Base-by-base conservation (phyloP, 257 asterid species). In the Plantago elongata region DNA sequence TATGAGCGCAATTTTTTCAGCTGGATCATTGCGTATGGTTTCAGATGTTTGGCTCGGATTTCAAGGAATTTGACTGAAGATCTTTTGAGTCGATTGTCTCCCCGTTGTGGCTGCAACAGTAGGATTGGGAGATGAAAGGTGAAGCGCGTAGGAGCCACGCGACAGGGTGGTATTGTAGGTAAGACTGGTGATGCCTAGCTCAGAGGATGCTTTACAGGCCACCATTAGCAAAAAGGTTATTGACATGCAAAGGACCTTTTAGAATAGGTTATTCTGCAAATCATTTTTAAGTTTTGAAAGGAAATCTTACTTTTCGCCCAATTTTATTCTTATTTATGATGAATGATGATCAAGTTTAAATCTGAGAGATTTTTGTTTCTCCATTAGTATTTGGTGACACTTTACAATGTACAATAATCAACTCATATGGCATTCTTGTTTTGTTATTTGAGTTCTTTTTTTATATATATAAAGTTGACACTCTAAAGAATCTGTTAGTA, bases 211-310 rank as follows among this genome's bases (percentile, higher is more conserved):
- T 45, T 74, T 87, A 29, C 84, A 87, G 71, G 85, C 79, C 56
- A 83, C 97, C 1, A 75, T 84, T 65, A 80, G 97, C 87, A 80
- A 84, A 63, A 85, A 79, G 72, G 90, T 87, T 59, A 78, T 89
- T 63, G 91, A 86, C 17, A 59, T 77, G 78, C 99, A 93, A 65
- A 84, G 59, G 77, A 75, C 69, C 86, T 93, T 44, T 81, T 93
- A 54, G 77, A 78, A 61, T 95, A 86, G 96, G 99, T 92, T 45
- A n/a, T 59, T 68, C 9, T 58, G 3, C 38, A 34, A 2, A 34
- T 34, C 38, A 34, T 2, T 2, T 34, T 34, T 34, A 34, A 2
- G 5, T 34, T 34, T n/a, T n/a, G 38, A 34, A 34, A 5, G 38
- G 38, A 34, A 34, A 10, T 44, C 14, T 11, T 37, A 51, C 45